These are phyloP conservation scores for Cutaneotrichosporon sp. DNA, from an alignment of 1,284 basidiomycete genomes.

Conservation along the genomic window DNA sequence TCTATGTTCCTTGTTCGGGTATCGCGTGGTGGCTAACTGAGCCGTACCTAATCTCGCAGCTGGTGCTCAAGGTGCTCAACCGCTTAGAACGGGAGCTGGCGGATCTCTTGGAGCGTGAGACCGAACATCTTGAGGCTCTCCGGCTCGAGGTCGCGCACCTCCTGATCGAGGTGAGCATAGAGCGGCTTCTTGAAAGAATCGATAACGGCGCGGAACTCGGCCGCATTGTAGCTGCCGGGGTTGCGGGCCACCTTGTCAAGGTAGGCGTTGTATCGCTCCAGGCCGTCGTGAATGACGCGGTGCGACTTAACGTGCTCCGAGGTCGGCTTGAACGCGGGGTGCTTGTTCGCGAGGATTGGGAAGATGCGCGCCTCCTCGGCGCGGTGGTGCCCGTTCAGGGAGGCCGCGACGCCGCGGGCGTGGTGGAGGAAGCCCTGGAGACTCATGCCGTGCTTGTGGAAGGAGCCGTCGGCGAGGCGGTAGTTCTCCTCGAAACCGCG, in stretches of 20 bases:
- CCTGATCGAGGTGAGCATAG: slow-evolving; percentile 63
- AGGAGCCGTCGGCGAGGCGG: slow-evolving; percentile 9
- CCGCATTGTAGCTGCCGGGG: slow-evolving; percentile 56
- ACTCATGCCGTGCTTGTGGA: background rate
- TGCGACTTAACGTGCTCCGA: slow-evolving; percentile 58
- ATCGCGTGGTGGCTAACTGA: too few species aligned
- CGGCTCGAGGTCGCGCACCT: slow-evolving; percentile 60
- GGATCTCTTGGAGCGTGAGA: slow-evolving; percentile 60
- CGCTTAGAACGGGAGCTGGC: slow-evolving; percentile 53
- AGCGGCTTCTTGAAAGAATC: slow-evolving; percentile 61
- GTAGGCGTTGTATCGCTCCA: slow-evolving; percentile 55
- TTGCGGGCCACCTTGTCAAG: slow-evolving; percentile 54
- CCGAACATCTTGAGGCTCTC: slow-evolving; percentile 60
- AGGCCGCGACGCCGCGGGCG: slow-evolving; percentile 34
- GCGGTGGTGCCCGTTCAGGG: slow-evolving; percentile 62
- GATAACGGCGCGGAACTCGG: slow-evolving; percentile 57
- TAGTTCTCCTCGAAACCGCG: slow-evolving; percentile 6
- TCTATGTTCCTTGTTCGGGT: too few species aligned
- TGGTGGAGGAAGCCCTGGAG: slow-evolving; percentile 3
- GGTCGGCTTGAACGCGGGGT: slow-evolving; percentile 56
- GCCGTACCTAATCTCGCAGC: too few species aligned
- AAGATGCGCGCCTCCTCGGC: slow-evolving; percentile 59
- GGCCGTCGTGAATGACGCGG: slow-evolving; percentile 60
- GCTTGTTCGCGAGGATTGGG: slow-evolving; percentile 58
- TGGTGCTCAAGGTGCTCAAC: too few species aligned